These are phyloP conservation scores for Groenewaldozyma salmanticensis DNA, from an alignment of 805 yeast genomes.

Conservation along the genomic window DNA sequence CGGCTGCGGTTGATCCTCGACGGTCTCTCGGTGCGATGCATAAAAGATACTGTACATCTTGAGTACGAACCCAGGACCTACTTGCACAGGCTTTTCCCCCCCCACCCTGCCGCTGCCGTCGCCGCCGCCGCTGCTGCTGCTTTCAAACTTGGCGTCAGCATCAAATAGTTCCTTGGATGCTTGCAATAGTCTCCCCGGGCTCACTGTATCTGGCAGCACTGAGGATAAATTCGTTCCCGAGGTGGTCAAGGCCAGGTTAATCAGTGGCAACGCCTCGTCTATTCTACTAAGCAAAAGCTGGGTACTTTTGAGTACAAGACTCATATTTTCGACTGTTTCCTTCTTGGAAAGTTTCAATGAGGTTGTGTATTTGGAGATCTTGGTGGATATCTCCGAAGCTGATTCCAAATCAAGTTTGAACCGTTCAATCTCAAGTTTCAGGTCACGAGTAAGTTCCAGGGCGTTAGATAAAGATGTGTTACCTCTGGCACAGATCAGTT, in stretches of 20 bases:
- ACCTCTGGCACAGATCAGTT: conserved; percentile 33
- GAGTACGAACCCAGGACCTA: conserved; percentile 54
- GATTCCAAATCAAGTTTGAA: conserved; percentile 43
- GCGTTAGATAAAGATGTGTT: conserved; percentile 38
- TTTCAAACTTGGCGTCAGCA: conserved; percentile 31
- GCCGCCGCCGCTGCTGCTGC: too few species aligned
- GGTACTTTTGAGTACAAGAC: conserved; percentile 24
- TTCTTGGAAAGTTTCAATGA: conserved; percentile 28
- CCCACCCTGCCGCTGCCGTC: conserved; percentile 10
- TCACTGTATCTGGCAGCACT: conserved; percentile 40
- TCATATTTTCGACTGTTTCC: conserved; percentile 35
- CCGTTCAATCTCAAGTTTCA: conserved; percentile 47
- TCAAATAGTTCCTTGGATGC: conserved; percentile 41
- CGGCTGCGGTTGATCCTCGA: conserved; percentile 31
- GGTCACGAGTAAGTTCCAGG: conserved; percentile 41
- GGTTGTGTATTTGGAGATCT: conserved; percentile 18
- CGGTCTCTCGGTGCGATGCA: conserved; percentile 28
- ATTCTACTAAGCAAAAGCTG: conserved; percentile 39
- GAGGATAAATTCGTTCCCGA: conserved; percentile 54
- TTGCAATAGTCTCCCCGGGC: conserved; percentile 58
- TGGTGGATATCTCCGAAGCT: conserved; percentile 30
- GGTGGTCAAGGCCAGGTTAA: conserved; percentile 55
- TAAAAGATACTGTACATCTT: conserved; percentile 51
- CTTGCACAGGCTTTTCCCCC: conserved; percentile 22
- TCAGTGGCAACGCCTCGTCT: conserved; percentile 59